Conservation (phyloP, 2,329 filamentous ascomycete genomes). For the Graphilbum sp. region DNA sequence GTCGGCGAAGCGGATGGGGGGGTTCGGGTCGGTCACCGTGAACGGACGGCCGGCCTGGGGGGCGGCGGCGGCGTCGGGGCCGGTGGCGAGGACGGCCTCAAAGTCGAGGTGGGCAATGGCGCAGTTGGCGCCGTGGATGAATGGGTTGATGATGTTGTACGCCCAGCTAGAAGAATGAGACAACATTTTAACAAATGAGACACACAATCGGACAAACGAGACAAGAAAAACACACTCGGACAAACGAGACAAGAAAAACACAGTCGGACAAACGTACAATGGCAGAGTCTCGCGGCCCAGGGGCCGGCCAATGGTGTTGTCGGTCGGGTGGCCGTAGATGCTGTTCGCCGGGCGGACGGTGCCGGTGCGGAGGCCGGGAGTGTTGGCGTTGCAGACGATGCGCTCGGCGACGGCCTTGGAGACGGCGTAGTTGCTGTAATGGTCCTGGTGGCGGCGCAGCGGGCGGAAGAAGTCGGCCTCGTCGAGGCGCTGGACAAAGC, state of each 20-base stretch:
- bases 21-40: conserved; percentile 24
- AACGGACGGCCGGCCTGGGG: conserved; percentile 22
- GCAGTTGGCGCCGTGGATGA: conserved; percentile 24
- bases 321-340: conserved; percentile 33
- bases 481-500: conserved; percentile 23
- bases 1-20: conserved; percentile 21
- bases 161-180: conserved; percentile 17
- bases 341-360: conserved; percentile 34
- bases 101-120: conserved; percentile 24
- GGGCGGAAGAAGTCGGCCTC: conserved; percentile 23
- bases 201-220: background rate
- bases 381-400: conserved; percentile 20
- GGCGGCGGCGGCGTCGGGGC: conserved; percentile 9
- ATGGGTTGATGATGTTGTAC: conserved; percentile 21
- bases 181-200: too few species aligned
- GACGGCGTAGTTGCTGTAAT: conserved; percentile 28
- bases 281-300: conserved; percentile 20
- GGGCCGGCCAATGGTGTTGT: conserved; percentile 27
- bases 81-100: conserved; percentile 19
- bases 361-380: conserved; percentile 27
- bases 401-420: conserved; percentile 29
- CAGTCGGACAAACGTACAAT: too few species aligned
- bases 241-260: background rate
- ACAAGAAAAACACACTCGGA: background rate
- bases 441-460: conserved; percentile 20